phyloP scores from a whole-genome alignment of 805 yeast genomes.

The Maudiozyma bulderi region DNA sequence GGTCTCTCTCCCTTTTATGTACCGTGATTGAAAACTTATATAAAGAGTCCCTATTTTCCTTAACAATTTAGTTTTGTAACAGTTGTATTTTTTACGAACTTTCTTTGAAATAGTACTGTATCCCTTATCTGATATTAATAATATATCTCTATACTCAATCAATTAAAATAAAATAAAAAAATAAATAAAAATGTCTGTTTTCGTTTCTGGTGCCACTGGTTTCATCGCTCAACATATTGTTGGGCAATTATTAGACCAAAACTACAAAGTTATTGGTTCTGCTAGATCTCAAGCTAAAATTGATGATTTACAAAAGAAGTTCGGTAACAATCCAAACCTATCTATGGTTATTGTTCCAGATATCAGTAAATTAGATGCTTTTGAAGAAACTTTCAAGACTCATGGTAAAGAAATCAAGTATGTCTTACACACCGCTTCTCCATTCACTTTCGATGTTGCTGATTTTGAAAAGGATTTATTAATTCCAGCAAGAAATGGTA shows the following conservation, averaged over 20 bases:
- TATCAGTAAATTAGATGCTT: slow-evolving; percentile 32
- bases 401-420: slow-evolving; percentile 41
- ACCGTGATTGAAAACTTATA: too few species aligned
- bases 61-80: too few species aligned
- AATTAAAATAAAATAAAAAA: neutral
- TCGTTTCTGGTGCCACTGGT: slow-evolving; percentile 47
- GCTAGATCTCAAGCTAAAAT: slow-evolving; percentile 40
- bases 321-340: slow-evolving; percentile 22
- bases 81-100: too few species aligned
- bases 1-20: too few species aligned
- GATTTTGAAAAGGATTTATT: slow-evolving; percentile 41
- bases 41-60: too few species aligned
- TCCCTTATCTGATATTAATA: too few species aligned
- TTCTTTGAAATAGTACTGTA: too few species aligned
- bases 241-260: slow-evolving; percentile 29
- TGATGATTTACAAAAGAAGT: slow-evolving; percentile 27
- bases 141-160: neutral
- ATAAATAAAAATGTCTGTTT: slow-evolving; percentile 24
- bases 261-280: slow-evolving; percentile 42
- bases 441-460: slow-evolving; percentile 38
- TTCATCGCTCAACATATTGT: slow-evolving; percentile 45
- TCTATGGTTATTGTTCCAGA: slow-evolving; percentile 30
- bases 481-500: slow-evolving; percentile 49
- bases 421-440: slow-evolving; percentile 55
- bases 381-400: slow-evolving; percentile 35